Evolutionary conservation across 805 yeast genomes (phyloP).

Genomic region (Grigorovia yakushimaensis): DNA sequence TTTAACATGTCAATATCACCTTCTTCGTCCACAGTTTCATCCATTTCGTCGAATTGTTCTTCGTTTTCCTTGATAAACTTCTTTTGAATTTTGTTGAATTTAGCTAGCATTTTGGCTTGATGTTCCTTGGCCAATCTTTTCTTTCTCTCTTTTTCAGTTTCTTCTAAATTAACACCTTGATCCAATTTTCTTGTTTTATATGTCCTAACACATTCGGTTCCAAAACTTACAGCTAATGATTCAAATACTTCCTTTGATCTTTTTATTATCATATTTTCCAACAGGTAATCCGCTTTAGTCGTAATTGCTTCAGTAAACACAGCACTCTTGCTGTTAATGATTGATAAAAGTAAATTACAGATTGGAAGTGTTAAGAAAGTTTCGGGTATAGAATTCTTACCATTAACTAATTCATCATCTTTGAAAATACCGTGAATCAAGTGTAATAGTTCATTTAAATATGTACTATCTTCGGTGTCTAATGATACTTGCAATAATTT

Average conservation of each 20-base stretch:
- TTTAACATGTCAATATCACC: conserved; percentile 34
- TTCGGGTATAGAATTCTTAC: conserved; percentile 33
- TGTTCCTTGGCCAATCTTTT: conserved; percentile 52
- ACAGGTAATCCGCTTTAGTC: conserved; percentile 46
- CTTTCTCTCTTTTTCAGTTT: conserved; percentile 46
- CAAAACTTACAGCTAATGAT: conserved; percentile 46
- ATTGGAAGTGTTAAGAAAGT: conserved; percentile 46
- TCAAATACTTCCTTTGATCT: conserved; percentile 40
- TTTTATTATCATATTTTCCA: conserved; percentile 41
- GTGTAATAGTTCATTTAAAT: conserved; percentile 53
- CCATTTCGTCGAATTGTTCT: conserved; percentile 20
- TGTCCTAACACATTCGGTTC: conserved; percentile 40
- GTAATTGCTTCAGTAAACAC: conserved; percentile 38
- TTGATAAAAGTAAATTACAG: conserved; percentile 43
- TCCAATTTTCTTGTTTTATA: conserved; percentile 41
- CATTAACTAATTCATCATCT: conserved; percentile 39
- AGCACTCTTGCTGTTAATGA: conserved; percentile 35
- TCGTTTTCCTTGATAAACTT: conserved; percentile 54
- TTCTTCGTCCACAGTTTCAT: conserved; percentile 32
- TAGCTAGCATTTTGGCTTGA: conserved; percentile 50
- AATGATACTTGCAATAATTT: conserved; percentile 49
- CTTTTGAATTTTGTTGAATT: conserved; percentile 63
- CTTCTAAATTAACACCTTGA: conserved; percentile 31
- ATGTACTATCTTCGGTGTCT: conserved; percentile 42
- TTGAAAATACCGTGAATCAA: conserved; percentile 54